Base-by-base conservation (phyloP, 2,329 filamentous ascomycete species). In the Penicillium freii region DNA sequence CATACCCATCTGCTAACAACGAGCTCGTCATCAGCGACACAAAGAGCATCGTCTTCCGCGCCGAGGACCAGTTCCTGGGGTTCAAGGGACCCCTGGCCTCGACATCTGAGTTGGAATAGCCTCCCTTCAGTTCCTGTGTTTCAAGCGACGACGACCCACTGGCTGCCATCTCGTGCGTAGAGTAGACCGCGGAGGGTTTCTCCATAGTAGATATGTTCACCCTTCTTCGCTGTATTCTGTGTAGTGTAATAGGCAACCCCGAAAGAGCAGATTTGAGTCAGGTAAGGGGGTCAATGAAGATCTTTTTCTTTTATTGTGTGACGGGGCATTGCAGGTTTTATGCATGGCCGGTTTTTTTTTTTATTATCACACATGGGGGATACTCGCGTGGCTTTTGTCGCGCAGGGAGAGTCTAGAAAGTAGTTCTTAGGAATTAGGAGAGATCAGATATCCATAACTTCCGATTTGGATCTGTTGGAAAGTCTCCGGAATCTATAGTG, bases 11-110 rank as follows among this genome's bases (percentile, higher is more conserved):
- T 2, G 70, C 71, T 4, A 74, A 61, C 8, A 74, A 58, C 0
- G 71, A 74, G 33, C 72, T 73, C 1, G 70, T 70, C 69, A 73
- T 71, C 25, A 74, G 57, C 7, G 72, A 67, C 8, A 69, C 44
- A 23, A 74, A 73, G n/a, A 74, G 50, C 10, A 73, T 23, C 3
- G 66, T 59, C 60, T 74, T 74, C 29, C 68, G 69, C 33, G 56
- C 54, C 1, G 61, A 54, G 19, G 62, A 66, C 72, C 71, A 74
- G 27, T 69, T 68, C 31, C 65, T 65, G 5, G 71, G 71, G 52
- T 67, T 66, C 17, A 49, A 57, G 17, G 36, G 44, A 27, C 71
- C 63, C 39, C 60, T 62, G 25, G 54, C 25, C 25, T 34, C 49
- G 1, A 43, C 36, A 3, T 57, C 54, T 19, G 39, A 44, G 23